These are phyloP conservation scores for Eragrostis curvula DNA, from an alignment of 176 grass and related monocot genomes.

Conservation along the genomic window DNA sequence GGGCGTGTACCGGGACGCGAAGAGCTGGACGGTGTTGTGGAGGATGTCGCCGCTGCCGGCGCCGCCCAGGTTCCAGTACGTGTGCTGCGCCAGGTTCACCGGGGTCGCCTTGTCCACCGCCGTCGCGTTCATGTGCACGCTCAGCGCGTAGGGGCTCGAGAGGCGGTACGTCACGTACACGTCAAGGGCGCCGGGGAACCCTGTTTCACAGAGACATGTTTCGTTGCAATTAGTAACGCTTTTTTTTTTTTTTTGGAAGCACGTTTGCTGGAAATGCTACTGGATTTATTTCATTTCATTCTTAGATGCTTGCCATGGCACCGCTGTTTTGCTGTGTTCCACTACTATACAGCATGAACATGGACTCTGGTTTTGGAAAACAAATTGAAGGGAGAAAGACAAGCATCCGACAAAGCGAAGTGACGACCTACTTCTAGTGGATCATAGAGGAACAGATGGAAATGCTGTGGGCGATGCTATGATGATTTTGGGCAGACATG, in stretches of 20 bases:
- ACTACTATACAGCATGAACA: not conserved
- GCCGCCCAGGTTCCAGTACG: constrained; percentile 89
- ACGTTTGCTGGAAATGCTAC: not conserved
- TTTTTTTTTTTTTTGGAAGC: too few species aligned
- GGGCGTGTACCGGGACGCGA: constrained; percentile 71
- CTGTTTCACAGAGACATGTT: constrained; percentile 41
- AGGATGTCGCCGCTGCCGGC: constrained; percentile 69
- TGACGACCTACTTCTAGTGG: not conserved
- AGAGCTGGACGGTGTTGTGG: constrained; percentile 69
- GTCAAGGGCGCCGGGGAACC: constrained; percentile 82
- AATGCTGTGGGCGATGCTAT: constrained; percentile 8
- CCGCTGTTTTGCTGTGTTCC: too few species aligned
- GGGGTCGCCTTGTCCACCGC: constrained; percentile 72
- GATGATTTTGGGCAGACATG: not conserved
- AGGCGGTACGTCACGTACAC: constrained; percentile 90
- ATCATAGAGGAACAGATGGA: not conserved
- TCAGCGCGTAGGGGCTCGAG: constrained; percentile 57
- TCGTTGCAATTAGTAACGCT: too few species aligned
- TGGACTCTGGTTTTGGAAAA: not conserved
- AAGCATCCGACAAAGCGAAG: not conserved
- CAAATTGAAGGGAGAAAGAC: not conserved
- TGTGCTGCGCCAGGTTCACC: constrained; percentile 87
- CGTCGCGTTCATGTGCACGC: constrained; percentile 75
- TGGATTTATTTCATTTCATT: too few species aligned
- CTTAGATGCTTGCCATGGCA: not conserved